Base-by-base conservation (phyloP, 306 rosid species). In the Astragalus glycyphyllos region DNA sequence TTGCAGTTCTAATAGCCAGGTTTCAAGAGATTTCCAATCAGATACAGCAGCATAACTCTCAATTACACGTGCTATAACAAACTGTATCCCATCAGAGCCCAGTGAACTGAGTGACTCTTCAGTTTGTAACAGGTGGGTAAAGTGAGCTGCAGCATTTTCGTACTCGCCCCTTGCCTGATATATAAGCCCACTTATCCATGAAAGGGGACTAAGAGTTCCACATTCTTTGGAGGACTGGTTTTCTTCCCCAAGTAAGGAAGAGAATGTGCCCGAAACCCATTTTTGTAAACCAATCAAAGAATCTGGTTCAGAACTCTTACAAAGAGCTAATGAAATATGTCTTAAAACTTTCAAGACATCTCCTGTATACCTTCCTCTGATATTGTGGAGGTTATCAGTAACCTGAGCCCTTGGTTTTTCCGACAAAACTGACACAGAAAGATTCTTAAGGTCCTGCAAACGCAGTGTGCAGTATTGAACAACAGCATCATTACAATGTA, bases 51-150 rank as follows among this genome's bases (percentile, higher is more conserved):
- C 79, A 69, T 90, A 90, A 71, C 98, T 72, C 86, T 92, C 98
- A 82, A 92, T 90, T 77, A 85, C 73, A 56, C 98, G 92, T 32
- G 93, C 87, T 80, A 92, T 92, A 70, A 80, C 87, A 84, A 92
- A 92, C 75, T 90, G 98, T 77, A 92, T 87, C 49, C 97, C 98
- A 76, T 88, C 98, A 71, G 98, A 92, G 58, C 96, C 96, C 76
- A 92, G 80, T 60, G 90, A 81, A 80, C 81, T 56, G 37, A 92
- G 92, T 15, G 86, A 90, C 51, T 90, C 96, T 80, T 92, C 98
- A 51, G 78, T 66, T 71, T 86, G 89, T 68, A 92, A 84, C 88
- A 90, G 79, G 81, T 90, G 97, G 53, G 79, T 79, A 82, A 90
- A 90, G 84, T 88, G 86, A 65, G 97, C 93, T 42, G 97, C 89